phyloP scores from a whole-genome alignment of 345 rosid genomes.

The Kernera saxatilis region DNA sequence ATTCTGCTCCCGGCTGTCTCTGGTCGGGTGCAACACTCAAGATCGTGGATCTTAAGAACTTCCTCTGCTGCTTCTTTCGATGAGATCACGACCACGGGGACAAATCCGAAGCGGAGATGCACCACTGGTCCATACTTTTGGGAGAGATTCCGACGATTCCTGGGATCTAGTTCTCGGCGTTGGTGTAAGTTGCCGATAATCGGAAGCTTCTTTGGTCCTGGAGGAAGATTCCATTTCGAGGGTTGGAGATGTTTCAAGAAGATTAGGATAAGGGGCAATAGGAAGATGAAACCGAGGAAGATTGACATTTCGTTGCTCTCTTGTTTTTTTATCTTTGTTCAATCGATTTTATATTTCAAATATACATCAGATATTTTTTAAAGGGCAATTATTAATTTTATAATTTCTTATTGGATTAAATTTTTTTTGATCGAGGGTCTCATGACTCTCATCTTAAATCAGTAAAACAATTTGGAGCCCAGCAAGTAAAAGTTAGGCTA shows the following conservation, averaged over 20 bases:
- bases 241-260: background rate
- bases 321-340: too few relatives aligned
- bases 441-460: too few relatives aligned
- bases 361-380: too few relatives aligned
- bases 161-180: background rate
- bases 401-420: too few relatives aligned
- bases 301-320: background rate
- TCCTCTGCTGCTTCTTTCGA: conserved; percentile 17
- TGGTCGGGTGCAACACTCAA: conserved; percentile 26
- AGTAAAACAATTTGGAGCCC: too few relatives aligned
- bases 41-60: conserved; percentile 26
- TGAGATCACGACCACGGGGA: conserved; percentile 14
- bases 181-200: conserved; percentile 22
- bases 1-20: background rate
- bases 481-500: too few relatives aligned
- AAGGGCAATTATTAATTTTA: too few relatives aligned
- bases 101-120: conserved; percentile 14
- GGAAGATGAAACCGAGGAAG: background rate
- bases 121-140: conserved; percentile 8
- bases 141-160: background rate
- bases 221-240: background rate
- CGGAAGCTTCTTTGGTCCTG: background rate
- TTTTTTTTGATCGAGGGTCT: too few relatives aligned
- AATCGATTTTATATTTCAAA: too few relatives aligned
- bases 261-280: background rate